Percentiles rank a stretch among this genome's conserved stretches.
Evolutionary conservation across 306 rosid species (phyloP).

Genomic region (Quercus aquifolioides): DNA sequence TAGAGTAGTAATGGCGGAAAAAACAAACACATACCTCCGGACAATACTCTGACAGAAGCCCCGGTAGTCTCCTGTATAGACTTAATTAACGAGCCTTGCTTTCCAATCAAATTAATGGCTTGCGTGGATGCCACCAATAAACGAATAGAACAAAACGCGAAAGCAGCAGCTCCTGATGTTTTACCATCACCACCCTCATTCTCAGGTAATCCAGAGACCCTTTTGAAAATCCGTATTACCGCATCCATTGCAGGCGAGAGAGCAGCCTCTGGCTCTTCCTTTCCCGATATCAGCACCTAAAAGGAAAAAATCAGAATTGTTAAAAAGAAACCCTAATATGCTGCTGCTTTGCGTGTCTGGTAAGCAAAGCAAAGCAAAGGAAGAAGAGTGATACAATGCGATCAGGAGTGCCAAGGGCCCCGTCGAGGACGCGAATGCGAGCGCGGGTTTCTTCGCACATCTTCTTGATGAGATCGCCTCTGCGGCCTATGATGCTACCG

Average conservation of each 20-base stretch:
- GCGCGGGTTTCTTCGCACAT: slow-evolving; percentile 95
- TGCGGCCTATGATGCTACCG: slow-evolving; percentile 92
- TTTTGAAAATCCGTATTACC: slow-evolving; percentile 74
- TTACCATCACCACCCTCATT: slow-evolving; percentile 41
- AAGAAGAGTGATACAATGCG: slow-evolving; percentile 51
- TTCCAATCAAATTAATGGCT: slow-evolving; percentile 94
- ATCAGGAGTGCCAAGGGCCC: slow-evolving; percentile 76
- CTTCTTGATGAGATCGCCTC: slow-evolving; percentile 89
- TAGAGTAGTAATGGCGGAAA: too few species aligned
- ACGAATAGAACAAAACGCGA: slow-evolving; percentile 65
- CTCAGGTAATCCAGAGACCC: slow-evolving; percentile 74
- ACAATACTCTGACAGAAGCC: slow-evolving; percentile 71
- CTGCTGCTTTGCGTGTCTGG: not conserved
- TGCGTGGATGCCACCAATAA: slow-evolving; percentile 92
- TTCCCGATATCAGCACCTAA: slow-evolving; percentile 88
- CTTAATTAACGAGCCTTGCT: slow-evolving; percentile 89
- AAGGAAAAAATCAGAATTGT: slow-evolving; percentile 8
- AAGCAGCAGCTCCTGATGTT: slow-evolving; percentile 43
- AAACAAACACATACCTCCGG: slow-evolving; percentile 62
- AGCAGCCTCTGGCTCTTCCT: slow-evolving; percentile 73
- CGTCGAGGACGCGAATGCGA: slow-evolving; percentile 92
- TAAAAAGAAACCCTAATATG: not conserved
- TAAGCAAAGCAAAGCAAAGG: not conserved
- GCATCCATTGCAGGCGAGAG: slow-evolving; percentile 99
- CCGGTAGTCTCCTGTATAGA: slow-evolving; percentile 85